phyloP scores from a whole-genome alignment of 352 stramenopile species.

The Globisporangium iwayamae region DNA sequence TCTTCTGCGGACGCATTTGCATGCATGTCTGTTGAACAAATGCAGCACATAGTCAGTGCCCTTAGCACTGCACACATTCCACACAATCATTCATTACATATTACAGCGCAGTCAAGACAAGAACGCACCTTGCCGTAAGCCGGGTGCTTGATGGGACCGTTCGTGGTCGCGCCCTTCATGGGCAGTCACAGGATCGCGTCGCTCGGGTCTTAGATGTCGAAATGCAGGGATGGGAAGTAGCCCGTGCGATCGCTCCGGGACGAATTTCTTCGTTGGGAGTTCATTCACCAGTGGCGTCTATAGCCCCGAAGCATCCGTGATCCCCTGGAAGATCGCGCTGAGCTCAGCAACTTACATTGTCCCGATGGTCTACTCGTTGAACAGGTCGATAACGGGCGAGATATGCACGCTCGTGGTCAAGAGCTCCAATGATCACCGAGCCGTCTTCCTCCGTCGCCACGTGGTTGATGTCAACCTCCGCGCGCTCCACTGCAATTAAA shows the following conservation, averaged over 20 bases:
- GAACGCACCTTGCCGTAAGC: conserved; percentile 75
- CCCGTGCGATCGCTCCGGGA: conserved; percentile 31
- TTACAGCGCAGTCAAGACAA: not conserved
- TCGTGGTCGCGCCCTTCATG: conserved; percentile 85
- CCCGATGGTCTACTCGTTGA: not conserved
- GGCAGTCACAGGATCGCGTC: conserved; percentile 81
- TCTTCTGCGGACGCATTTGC: no score
- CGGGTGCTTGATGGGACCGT: conserved; percentile 92
- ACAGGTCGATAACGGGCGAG: not conserved
- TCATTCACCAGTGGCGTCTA: not conserved
- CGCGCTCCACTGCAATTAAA: not conserved
- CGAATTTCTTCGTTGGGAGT: not conserved
- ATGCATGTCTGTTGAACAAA: no score
- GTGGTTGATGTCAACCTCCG: not conserved
- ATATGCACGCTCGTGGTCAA: not conserved
- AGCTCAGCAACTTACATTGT: not conserved
- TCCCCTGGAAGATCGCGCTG: not conserved
- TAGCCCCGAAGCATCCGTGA: not conserved
- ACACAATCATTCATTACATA: not conserved
- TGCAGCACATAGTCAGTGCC: no score
- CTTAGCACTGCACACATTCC: not conserved
- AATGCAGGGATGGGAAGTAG: conserved; percentile 91
- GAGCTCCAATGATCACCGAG: not conserved
- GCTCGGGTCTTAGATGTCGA: conserved; percentile 87
- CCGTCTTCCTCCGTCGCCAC: not conserved